Percentiles rank a stretch among this genome's conserved stretches.
Conservation (phyloP, 2,329 filamentous ascomycete species). For the Coccinonectria pachysandricola region DNA sequence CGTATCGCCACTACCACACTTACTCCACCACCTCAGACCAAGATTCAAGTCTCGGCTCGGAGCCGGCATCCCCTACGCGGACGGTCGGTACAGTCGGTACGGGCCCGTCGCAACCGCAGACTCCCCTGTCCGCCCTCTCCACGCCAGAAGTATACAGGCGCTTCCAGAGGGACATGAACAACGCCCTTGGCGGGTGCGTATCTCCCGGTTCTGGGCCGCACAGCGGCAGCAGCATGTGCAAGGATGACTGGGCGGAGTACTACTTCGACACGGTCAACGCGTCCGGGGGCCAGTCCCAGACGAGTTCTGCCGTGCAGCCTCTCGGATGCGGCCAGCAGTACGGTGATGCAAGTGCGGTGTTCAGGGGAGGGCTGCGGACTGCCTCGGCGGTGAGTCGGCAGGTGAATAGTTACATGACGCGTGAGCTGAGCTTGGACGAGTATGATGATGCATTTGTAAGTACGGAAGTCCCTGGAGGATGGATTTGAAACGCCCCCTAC, state of each 20-base stretch:
- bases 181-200: slow-evolving; percentile 1
- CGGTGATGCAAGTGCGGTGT: slow-evolving; percentile 2
- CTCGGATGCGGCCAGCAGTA: slow-evolving; percentile 7
- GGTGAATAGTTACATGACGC: slow-evolving; percentile 3
- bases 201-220: not conserved
- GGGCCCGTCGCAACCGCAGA: slow-evolving; percentile 6
- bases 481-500: too few species aligned
- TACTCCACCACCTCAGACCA: slow-evolving; percentile 8
- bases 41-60: slow-evolving; percentile 9
- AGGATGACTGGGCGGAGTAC: slow-evolving; percentile 22
- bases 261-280: slow-evolving; percentile 21
- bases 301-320: slow-evolving; percentile 3
- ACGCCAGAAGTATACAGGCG: slow-evolving; percentile 14
- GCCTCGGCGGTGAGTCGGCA: too few species aligned
- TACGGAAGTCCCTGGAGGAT: too few species aligned
- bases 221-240: slow-evolving; percentile 11
- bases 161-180: slow-evolving; percentile 9
- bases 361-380: not conserved
- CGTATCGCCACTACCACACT: not conserved
- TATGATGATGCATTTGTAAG: slow-evolving; percentile 12
- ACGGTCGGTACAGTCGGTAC: slow-evolving; percentile 7
- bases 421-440: slow-evolving; percentile 10
- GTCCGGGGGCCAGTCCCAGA: slow-evolving; percentile 1
- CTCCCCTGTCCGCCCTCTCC: slow-evolving; percentile 11
- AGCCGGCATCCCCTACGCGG: slow-evolving; percentile 4